Percentiles rank a stretch among this genome's conserved stretches.
Evolutionary conservation across 176 grass and related monocot species (phyloP).

Genomic region (Paspalum vaginatum): DNA sequence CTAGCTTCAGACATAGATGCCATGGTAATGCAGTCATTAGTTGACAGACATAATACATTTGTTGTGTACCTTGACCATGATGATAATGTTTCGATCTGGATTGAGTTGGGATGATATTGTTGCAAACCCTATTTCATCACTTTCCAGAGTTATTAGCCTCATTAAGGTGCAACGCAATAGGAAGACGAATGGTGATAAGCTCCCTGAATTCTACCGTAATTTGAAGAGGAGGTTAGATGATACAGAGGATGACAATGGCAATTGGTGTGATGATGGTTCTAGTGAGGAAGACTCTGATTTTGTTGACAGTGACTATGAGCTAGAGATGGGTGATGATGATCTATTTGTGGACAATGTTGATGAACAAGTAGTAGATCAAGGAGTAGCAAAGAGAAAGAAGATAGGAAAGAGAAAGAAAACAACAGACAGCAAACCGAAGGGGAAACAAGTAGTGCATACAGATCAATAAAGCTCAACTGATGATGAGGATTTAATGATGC

Average conservation of each 20-base stretch:
- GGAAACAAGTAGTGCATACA: fast-evolving
- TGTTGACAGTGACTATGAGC: too few relatives aligned
- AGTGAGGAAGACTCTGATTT: not conserved
- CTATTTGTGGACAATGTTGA: too few relatives aligned
- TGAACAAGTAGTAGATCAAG: too few relatives aligned
- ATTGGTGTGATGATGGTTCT: fast-evolving
- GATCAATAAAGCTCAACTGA: too few relatives aligned
- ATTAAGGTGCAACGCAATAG: too few relatives aligned
- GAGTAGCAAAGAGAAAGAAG: too few relatives aligned
- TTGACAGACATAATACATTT: not conserved
- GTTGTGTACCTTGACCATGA: not conserved
- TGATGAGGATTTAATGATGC: too few relatives aligned
- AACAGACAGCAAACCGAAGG: too few relatives aligned
- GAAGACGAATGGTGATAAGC: not conserved
- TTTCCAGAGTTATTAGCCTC: not conserved
- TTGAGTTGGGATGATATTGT: not conserved
- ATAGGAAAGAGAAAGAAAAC: too few relatives aligned
- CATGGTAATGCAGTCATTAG: not conserved
- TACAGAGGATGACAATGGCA: not conserved
- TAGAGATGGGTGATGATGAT: too few relatives aligned
- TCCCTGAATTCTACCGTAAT: not conserved
- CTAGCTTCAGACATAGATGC: fast-evolving
- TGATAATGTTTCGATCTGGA: not conserved
- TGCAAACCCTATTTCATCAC: not conserved
- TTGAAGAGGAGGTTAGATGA: not conserved